A percentile compares a stretch with the other conserved stretches of the same genome.
Conservation (phyloP, 495 filamentous ascomycete genomes). For the Podospora conica region DNA sequence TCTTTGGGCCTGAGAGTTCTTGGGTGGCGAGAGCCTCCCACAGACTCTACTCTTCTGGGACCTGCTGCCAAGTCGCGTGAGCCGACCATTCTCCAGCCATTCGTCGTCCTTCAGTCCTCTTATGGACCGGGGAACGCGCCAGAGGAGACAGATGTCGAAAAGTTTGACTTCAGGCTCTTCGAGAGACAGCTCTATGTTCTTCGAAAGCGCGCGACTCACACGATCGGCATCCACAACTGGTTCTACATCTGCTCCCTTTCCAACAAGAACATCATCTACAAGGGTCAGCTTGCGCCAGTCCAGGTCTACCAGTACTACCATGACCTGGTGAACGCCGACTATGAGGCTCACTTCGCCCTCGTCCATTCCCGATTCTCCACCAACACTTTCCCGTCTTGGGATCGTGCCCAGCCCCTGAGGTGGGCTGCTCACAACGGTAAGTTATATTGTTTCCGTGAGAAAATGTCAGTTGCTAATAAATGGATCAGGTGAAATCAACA, state of each 20-base stretch:
- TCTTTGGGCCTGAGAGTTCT: conserved; percentile 82
- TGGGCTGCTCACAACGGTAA: conserved; percentile 98
- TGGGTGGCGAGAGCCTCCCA: conserved; percentile 94
- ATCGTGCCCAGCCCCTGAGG: conserved; percentile 91
- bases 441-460: conserved; percentile 19
- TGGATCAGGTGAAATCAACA: conserved; percentile 80
- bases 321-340: conserved; percentile 94
- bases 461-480: conserved; percentile 31
- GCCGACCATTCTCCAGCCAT: conserved; percentile 91
- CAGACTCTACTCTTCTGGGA: conserved; percentile 86
- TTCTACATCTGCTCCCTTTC: conserved; percentile 98
- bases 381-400: conserved; percentile 99
- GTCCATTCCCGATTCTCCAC: conserved; percentile 98
- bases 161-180: conserved; percentile 80
- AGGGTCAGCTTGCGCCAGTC: conserved; percentile 90
- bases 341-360: conserved; percentile 94
- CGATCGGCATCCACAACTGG: conserved; percentile 95
- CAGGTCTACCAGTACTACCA: conserved; percentile 99
- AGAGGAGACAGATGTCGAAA: conserved; percentile 65
- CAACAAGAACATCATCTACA: conserved; percentile 99
- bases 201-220: conserved; percentile 89
- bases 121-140: conserved; percentile 86
- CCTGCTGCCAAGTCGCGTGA: conserved; percentile 91
- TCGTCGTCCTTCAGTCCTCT: conserved; percentile 79
- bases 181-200: conserved; percentile 92